phyloP scores from a whole-genome alignment of 2,329 filamentous ascomycete genomes.

The Fusarium verrucosum region DNA sequence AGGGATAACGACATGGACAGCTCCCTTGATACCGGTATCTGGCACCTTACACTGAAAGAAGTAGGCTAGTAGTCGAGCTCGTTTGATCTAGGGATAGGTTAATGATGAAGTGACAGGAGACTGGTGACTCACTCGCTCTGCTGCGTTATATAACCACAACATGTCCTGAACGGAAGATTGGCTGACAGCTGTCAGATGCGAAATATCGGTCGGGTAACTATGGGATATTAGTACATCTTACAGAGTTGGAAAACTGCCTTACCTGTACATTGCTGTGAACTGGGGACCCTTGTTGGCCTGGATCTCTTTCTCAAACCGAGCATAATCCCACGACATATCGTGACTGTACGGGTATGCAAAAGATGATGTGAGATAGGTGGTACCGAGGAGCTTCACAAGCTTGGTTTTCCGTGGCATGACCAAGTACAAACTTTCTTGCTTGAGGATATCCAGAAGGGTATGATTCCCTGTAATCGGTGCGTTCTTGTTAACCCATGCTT shows the following conservation, averaged over 20 bases:
- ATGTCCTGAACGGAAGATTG: conserved; percentile 20
- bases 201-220: background rate
- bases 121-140: background rate
- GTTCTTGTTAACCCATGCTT: conserved; percentile 11
- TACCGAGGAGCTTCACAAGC: background rate
- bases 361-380: background rate
- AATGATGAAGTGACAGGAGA: no score
- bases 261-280: background rate
- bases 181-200: conserved; percentile 2
- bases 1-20: background rate
- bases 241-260: rapidly evolving
- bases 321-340: rapidly evolving
- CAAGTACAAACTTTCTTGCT: background rate
- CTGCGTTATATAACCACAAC: conserved; percentile 4
- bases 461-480: background rate
- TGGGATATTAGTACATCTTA: rapidly evolving
- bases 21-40: background rate
- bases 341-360: background rate
- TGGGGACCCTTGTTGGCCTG: background rate
- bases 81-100: background rate
- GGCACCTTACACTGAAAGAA: background rate
- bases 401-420: background rate
- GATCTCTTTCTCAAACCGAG: background rate
- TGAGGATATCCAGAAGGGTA: background rate
- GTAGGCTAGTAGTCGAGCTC: conserved; percentile 1